Base-by-base conservation (phyloP, 495 filamentous ascomycete species). In the Cercophora sp. region DNA sequence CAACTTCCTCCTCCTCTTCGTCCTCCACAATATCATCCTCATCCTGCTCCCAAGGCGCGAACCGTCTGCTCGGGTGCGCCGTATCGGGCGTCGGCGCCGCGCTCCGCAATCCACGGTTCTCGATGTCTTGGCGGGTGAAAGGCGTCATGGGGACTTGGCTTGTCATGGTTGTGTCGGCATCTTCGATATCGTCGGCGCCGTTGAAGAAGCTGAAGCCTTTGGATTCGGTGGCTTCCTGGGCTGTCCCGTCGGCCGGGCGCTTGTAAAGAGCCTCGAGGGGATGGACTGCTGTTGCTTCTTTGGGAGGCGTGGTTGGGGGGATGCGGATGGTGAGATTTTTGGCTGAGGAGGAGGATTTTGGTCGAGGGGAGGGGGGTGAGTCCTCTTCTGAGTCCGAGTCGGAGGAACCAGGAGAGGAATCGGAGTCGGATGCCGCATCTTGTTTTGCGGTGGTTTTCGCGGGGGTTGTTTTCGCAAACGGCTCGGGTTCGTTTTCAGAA, bases 21-120 rank as follows among this genome's bases (percentile, higher is more conserved):
- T 66, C 69, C 5, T 69, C 69, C 5, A 68, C 73, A 9, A 62
- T 66, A 9, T 69, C 63, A 3, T 62, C 70, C 11, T 65, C 64
- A 2, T 72, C 70, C 1, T 65, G 62, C 15, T 63, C 67, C 78
- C 77, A 81, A 4, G 76, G 65, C 54, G 73, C 74, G 49, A 78
- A 79, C 31, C 77, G 71, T 16, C 78, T 76, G 25, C 72, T 79
- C 16, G 84, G 82, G 49, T 87, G 79, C n/a, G 88, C 87, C 0
- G 93, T 97, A 61, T 98, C 93, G 1, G 93, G 93, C 0, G 93
- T 97, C 2, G 93, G 93, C 0, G 93, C 93, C 9, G 91, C 91
- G 59, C 89, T 94, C 36, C 91, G 76, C 13, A 87, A 56, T 15
- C 82, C 82, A 31, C 91, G 80, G 48, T 75, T 76, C 58, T 89